Base-by-base conservation (phyloP, 108 stramenopile species). In the Skeletonema potamos region DNA sequence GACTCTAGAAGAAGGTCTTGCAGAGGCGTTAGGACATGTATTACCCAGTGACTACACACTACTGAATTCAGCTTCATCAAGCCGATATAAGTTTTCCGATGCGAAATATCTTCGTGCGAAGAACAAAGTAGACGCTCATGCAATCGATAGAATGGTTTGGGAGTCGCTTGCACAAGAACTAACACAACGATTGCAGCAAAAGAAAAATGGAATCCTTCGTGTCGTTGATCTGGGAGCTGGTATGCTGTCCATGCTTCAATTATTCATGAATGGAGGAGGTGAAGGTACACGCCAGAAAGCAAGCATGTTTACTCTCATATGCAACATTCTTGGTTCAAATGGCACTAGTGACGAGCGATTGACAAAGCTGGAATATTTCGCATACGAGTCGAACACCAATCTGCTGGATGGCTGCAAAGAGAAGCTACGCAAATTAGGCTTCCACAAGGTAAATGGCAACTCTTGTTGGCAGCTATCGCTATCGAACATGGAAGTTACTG, bases 141-240 rank as follows among this genome's bases (percentile, higher is more conserved):
- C 95, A 32, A 82, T 96, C 12, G 57, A 96, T 62, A 57, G 56
- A 28, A 51, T 15, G 10, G 87, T 87, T 9, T 95, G 89, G 89
- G 30, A 70, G 6, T 48, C 59, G 22, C 76, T 94, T 27, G 82
- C 79, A n/a, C 37, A 79, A 44, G 33, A 78, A 34, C 65, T 84
- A 11, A 41, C 72, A 30, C 28, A 37, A 12, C 74, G 66, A n/a
- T 12, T 79, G 54, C 72, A 59, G 62, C 20, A 28, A 60, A 62
- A 63, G 22, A 17, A 32, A 58, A 34, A 64, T 4, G 29, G 46
- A 27, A 56, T n/a, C 26, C 54, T 89, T 18, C 65, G 60, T 26
- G 79, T 94, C 28, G 89, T 76, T 7, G 90, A 94, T 77, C 44
- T 96, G 17, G 92, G 92, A 26, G 89, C 89, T 18, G 92, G 92